Base-by-base conservation (phyloP, 2,329 filamentous ascomycete genomes). In the Cladosporium austrohemisphaericum region DNA sequence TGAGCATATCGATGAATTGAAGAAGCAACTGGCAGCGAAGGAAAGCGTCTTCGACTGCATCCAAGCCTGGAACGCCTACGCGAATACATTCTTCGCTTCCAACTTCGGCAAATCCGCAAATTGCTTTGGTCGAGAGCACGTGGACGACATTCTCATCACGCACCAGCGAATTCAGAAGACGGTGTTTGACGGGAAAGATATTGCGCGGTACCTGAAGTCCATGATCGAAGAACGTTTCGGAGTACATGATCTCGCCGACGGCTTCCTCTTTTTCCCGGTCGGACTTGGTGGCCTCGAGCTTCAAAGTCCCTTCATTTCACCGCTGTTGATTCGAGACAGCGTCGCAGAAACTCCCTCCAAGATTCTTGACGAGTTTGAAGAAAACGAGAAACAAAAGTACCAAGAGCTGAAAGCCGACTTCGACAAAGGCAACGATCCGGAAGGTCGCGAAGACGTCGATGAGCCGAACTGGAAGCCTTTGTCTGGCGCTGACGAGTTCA, bases 11-110 rank as follows among this genome's bases (percentile, higher is more conserved):
- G 61, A 69, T 2, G 81, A 85, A 59, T 72, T 86, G 3, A 71
- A 72, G 25, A 73, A 71, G 3, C 82, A 86, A 56, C 75, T 86
- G 4, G 68, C 69, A 5, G 70, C 74, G 20, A 77, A 75, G 52
- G 73, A 74, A 51, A 81, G 75, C 52, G 66, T 83, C 5, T 78
- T 84, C 53, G 68, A 75, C 20, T 83, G 77, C 72, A 72, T 83
- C 3, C 74, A 81, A 47, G 66, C 71, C 0, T 78, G 76, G 77
- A 80, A 80, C 54, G 70, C 71, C 0, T 80, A 78, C 53, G 75
- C 71, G 1, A 67, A 66, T 2, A 73, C 70, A 0, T 80, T 80
- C 65, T 76, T 80, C 60, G 67, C 68, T 3, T 71, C 71, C 13
- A 79, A 78, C 54, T 79, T 80, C 50, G 77, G 76, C 16, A 69